Percentiles rank a stretch among this genome's conserved stretches.
These are phyloP conservation scores for Cajanus cajan DNA, from an alignment of 306 rosid genomes.

Conservation along the genomic window DNA sequence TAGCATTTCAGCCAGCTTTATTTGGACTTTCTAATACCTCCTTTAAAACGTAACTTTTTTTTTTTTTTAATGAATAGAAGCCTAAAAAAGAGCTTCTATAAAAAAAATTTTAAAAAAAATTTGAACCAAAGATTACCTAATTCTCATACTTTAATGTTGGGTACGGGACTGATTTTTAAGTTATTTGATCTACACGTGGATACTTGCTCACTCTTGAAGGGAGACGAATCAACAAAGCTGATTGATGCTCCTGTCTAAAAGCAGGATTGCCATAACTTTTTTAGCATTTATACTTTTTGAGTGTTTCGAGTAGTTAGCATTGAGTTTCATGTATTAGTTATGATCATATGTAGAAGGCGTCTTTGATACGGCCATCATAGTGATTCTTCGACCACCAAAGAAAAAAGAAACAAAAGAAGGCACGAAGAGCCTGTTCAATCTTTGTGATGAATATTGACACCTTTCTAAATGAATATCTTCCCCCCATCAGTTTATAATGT, in stretches of 20 bases:
- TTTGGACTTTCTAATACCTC: background rate
- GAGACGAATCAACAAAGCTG: background rate
- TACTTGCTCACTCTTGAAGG: background rate
- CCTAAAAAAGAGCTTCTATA: background rate
- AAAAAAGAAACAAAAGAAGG: too few relatives aligned
- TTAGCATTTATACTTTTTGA: background rate
- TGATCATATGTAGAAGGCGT: background rate
- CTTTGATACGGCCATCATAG: background rate
- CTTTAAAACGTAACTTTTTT: background rate
- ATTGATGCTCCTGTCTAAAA: background rate
- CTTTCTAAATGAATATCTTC: too few relatives aligned
- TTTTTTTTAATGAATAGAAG: background rate
- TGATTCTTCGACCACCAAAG: too few relatives aligned
- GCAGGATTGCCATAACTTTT: background rate
- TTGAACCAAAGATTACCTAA: background rate
- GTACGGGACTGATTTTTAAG: background rate
- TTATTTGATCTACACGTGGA: background rate
- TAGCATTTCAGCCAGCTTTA: background rate
- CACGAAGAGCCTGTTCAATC: too few relatives aligned
- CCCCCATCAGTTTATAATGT: background rate
- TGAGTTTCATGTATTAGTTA: background rate
- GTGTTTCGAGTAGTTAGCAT: background rate
- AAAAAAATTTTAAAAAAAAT: background rate
- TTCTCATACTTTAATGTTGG: background rate
- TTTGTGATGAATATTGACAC: too few relatives aligned